Evolutionary conservation across 768 basidiomycete genomes (phyloP).

Genomic region (Collybia nuda): DNA sequence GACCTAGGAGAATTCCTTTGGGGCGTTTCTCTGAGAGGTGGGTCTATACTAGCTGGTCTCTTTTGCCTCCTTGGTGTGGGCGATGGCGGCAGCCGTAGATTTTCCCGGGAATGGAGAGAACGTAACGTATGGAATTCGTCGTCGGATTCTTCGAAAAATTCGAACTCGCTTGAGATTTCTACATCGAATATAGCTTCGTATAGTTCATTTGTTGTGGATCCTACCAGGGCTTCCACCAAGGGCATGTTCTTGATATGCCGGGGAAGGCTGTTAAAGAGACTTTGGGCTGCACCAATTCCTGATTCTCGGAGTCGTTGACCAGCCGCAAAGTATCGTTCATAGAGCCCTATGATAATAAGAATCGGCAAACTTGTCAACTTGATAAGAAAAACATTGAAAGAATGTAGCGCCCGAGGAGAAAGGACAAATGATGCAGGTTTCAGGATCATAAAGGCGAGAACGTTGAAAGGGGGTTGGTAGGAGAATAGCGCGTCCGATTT

Average conservation of each 20-base stretch:
- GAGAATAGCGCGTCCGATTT: slow-evolving; percentile 90
- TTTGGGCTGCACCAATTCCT: slow-evolving; percentile 50
- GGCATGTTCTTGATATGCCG: slow-evolving; percentile 74
- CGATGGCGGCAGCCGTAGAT: slow-evolving; percentile 16
- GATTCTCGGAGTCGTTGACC: slow-evolving; percentile 51
- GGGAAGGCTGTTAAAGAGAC: slow-evolving; percentile 64
- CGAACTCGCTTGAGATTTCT: slow-evolving; percentile 46
- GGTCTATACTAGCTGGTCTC: slow-evolving; percentile 21
- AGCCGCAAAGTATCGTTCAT: slow-evolving; percentile 70
- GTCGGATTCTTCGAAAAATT: slow-evolving; percentile 51
- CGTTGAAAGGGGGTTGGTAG: slow-evolving; percentile 89
- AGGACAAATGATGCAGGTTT: slow-evolving; percentile 78
- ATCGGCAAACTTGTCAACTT: slow-evolving; percentile 81
- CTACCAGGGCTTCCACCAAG: slow-evolving; percentile 74
- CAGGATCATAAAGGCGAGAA: slow-evolving; percentile 76
- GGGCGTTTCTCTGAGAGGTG: slow-evolving; percentile 5
- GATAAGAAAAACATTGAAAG: slow-evolving; percentile 84
- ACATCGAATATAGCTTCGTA: slow-evolving; percentile 82
- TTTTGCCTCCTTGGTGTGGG: slow-evolving; percentile 21
- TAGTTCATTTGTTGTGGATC: slow-evolving; percentile 62
- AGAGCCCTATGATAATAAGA: slow-evolving; percentile 71
- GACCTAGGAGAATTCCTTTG: slow-evolving; percentile 21
- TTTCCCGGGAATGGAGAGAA: slow-evolving; percentile 39
- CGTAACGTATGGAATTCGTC: slow-evolving; percentile 38
- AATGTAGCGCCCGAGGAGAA: slow-evolving; percentile 77